Percentiles rank a stretch among this genome's conserved stretches.
These are phyloP conservation scores for Pulveroboletus sp. DNA, from an alignment of 768 basidiomycete species.

Conservation along the genomic window DNA sequence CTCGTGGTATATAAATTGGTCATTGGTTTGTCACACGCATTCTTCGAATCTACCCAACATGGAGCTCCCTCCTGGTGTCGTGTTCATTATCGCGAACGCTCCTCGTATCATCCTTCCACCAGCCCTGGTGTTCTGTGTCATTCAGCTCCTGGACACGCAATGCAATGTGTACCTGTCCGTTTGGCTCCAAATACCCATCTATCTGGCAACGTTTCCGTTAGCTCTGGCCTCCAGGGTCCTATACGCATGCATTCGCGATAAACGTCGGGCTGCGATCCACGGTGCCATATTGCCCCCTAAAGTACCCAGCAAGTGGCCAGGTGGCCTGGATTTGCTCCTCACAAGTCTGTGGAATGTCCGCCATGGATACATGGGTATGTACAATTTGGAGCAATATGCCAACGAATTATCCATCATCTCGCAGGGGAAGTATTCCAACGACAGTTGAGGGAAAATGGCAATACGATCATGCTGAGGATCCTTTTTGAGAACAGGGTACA, in stretches of 20 bases:
- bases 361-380: slow-evolving; percentile 29
- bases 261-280: slow-evolving; percentile 9
- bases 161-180: slow-evolving; percentile 5
- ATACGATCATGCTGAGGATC: slow-evolving; percentile 30
- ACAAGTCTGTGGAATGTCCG: slow-evolving; percentile 21
- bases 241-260: slow-evolving; percentile 12
- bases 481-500: slow-evolving; percentile 40
- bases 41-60: slow-evolving; percentile 10
- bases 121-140: slow-evolving; percentile 13
- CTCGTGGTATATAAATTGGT: slow-evolving; percentile 5
- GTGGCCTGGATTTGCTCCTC: slow-evolving; percentile 34
- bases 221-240: slow-evolving; percentile 14
- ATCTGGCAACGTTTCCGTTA: slow-evolving; percentile 23
- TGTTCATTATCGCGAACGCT: slow-evolving; percentile 25
- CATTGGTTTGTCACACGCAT: not conserved
- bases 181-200: slow-evolving; percentile 19
- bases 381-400: not conserved
- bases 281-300: slow-evolving; percentile 34
- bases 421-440: slow-evolving; percentile 30
- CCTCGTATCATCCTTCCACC: slow-evolving; percentile 21
- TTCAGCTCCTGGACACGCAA: slow-evolving; percentile 7
- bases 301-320: slow-evolving; percentile 34
- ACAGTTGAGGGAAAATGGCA: slow-evolving; percentile 26
- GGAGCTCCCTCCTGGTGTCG: slow-evolving; percentile 34
- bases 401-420: not conserved